These are phyloP conservation scores for Trichophyton equinum DNA, from an alignment of 2,329 filamentous ascomycete genomes.

Conservation along the genomic window DNA sequence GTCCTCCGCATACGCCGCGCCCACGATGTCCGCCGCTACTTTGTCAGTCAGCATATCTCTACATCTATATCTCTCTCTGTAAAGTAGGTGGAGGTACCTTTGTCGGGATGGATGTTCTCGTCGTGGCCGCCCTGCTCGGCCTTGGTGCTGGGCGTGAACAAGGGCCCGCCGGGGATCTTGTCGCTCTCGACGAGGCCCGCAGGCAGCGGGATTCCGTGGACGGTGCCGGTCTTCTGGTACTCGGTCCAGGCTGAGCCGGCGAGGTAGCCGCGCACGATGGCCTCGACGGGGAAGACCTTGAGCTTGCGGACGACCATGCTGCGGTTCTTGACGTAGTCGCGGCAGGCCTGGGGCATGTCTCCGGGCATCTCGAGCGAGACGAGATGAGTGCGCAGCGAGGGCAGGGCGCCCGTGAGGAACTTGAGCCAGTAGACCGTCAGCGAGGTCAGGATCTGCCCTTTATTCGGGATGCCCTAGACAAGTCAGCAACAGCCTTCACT, in stretches of 20 bases:
- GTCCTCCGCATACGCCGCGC: conserved; percentile 49
- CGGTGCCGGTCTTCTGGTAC: conserved; percentile 59
- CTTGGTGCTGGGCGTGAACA: conserved; percentile 78
- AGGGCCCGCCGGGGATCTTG: conserved; percentile 51
- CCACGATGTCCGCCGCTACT: conserved; percentile 47
- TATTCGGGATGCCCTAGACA: conserved; percentile 52
- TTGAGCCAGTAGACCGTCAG: conserved; percentile 59
- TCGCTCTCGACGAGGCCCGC: conserved; percentile 58
- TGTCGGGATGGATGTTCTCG: conserved; percentile 68
- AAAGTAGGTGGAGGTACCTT: conserved; percentile 29
- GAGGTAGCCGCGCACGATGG: conserved; percentile 81
- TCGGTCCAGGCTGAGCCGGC: conserved; percentile 76
- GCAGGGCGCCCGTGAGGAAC: conserved; percentile 44
- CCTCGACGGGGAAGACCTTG: conserved; percentile 65
- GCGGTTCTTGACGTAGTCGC: conserved; percentile 46
- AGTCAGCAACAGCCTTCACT: no score
- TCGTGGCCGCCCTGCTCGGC: conserved; percentile 67
- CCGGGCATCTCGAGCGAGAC: conserved; percentile 45
- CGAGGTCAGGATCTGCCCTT: conserved; percentile 54
- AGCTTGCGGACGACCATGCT: conserved; percentile 67
- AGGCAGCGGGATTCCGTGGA: conserved; percentile 62
- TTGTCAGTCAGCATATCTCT: background rate
- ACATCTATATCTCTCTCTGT: no score
- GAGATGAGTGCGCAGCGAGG: conserved; percentile 51
- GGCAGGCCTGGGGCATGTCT: conserved; percentile 37